These are phyloP conservation scores for Aspergillus sp. DNA, from an alignment of 2,329 filamentous ascomycete species.

Conservation along the genomic window DNA sequence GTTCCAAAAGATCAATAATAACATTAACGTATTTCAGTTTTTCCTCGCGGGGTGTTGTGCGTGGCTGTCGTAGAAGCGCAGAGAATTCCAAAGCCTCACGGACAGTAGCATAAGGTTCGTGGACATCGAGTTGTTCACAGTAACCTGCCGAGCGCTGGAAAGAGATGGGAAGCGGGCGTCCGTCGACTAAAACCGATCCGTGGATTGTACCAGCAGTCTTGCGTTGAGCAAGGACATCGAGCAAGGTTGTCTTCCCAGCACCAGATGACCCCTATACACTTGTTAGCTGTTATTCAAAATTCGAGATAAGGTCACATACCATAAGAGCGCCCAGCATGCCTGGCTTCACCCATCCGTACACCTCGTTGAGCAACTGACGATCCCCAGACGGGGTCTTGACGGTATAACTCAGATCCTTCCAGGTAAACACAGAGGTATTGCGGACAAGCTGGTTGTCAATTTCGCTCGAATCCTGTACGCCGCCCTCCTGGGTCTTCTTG, in stretches of 20 bases:
- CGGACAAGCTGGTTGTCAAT: constrained; percentile 52
- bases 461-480: constrained; percentile 18
- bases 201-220: constrained; percentile 62
- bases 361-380: constrained; percentile 62
- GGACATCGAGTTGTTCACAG: constrained; percentile 68
- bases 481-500: constrained; percentile 20
- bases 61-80: constrained; percentile 60
- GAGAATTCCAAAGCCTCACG: constrained; percentile 67
- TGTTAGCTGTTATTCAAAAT: not conserved
- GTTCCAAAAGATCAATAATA: constrained; percentile 63
- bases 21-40: constrained; percentile 66
- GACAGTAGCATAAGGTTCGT: constrained; percentile 65
- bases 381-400: constrained; percentile 60
- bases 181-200: constrained; percentile 68
- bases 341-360: constrained; percentile 75
- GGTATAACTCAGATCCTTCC: constrained; percentile 70
- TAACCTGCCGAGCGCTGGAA: constrained; percentile 69
- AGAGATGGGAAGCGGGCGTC: constrained; percentile 56
- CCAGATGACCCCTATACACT: constrained; percentile 61
- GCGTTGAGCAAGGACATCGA: constrained; percentile 73
- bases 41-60: constrained; percentile 52
- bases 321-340: constrained; percentile 75
- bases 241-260: constrained; percentile 72
- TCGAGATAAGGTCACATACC: constrained; percentile 14
- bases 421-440: constrained; percentile 70